Conservation (phyloP, 192 early-diverging fungal species). For the Chytriomyces sp. region DNA sequence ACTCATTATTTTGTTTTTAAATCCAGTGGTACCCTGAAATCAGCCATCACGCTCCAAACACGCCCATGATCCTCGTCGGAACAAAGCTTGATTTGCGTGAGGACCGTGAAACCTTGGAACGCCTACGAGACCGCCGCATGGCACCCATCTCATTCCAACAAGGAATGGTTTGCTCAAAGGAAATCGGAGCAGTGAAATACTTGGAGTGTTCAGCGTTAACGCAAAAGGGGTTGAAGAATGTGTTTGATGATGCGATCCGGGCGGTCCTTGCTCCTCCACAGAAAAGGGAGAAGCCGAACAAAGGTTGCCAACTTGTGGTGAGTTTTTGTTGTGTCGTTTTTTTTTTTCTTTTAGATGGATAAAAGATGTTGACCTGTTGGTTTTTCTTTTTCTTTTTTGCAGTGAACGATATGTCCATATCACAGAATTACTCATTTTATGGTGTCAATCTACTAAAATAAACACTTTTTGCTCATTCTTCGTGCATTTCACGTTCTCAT, state of each 20-base stretch:
- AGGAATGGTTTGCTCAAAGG: slow-evolving; percentile 87
- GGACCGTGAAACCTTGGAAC: slow-evolving; percentile 87
- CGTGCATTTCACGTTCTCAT: too few species aligned
- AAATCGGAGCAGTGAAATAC: slow-evolving; percentile 89
- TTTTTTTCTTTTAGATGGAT: too few species aligned
- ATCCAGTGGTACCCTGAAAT: slow-evolving; percentile 93
- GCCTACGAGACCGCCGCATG: slow-evolving; percentile 85
- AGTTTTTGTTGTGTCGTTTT: background rate
- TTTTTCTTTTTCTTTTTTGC: too few species aligned
- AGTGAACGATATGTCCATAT: too few species aligned
- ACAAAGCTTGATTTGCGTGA: slow-evolving; percentile 98
- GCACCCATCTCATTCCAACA: slow-evolving; percentile 86
- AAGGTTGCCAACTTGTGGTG: slow-evolving; percentile 74
- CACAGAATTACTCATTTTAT: too few species aligned
- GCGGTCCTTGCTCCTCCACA: slow-evolving; percentile 81
- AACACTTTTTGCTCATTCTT: too few species aligned
- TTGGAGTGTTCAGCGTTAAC: slow-evolving; percentile 97
- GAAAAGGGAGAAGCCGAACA: slow-evolving; percentile 67
- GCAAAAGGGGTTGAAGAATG: slow-evolving; percentile 96
- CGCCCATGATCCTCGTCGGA: slow-evolving; percentile 91
- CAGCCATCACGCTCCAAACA: slow-evolving; percentile 91
- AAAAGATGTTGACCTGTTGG: too few species aligned
- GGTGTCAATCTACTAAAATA: too few species aligned
- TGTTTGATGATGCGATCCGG: slow-evolving; percentile 98
- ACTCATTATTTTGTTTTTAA: slow-evolving; percentile 3